Base-by-base conservation (phyloP, 1,284 basidiomycete genomes). In the Tilletia setariae region DNA sequence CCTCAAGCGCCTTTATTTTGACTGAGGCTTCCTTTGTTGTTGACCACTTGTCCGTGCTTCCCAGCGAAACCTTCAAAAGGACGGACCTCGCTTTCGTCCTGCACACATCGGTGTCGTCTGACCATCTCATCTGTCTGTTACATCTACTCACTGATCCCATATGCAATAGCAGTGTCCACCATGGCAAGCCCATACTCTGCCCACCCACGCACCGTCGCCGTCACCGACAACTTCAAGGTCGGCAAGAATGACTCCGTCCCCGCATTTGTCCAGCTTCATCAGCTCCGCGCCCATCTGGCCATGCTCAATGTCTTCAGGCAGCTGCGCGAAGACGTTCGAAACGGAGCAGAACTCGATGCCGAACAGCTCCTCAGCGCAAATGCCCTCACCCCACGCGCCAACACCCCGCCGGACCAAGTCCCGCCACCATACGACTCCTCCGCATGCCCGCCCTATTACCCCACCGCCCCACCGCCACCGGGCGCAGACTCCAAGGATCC, bases 221-320 rank as follows among this genome's bases (percentile, higher is more conserved):
- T 53, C 23, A 53, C 51, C 51, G 51, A 53, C 51, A 53, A 53
- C 43, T 62, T 69, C 28, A 49, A 72, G 46, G 70, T 72, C 21
- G 69, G 66, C 11, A 62, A 69, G 11, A 8, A 53, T 2, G 28
- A 68, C 19, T 72, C 71, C 1, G 47, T 63, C 13, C 68, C 69
- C 1, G 69, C 67, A 13, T 49, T 68, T 28, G 56, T 64, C 16
- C 49, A 43, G 3, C 44, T 64, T 3, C 44, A 35, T 23, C 47
- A 68, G 21, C 32, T 64, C 35, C 59, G 63, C 21, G 63, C 40
- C 13, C 67, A 68, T 35, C 67, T 68, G 15, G 25, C 28, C 46
- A 64, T 68, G 51, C 67, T 68, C 35, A 40, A 40, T 23, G 67
- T 61, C 28, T 68, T 68, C 42, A 21, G n/a, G 4, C 49, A 40